These are phyloP conservation scores for Neostapfia colusana DNA, from an alignment of 176 grass and related monocot species.

Conservation along the genomic window DNA sequence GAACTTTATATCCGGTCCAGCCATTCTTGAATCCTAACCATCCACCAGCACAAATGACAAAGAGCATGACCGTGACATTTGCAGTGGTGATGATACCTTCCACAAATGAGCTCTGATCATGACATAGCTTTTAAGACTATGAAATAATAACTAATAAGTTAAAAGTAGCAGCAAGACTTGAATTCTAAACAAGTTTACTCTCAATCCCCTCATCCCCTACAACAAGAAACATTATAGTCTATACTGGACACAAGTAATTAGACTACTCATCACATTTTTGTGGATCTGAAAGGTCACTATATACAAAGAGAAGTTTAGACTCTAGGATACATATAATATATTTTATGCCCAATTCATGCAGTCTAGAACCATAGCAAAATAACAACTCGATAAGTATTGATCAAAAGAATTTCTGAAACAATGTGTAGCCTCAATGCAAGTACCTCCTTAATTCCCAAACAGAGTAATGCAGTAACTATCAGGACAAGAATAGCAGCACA, in stretches of 20 bases:
- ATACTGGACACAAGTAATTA: neutral
- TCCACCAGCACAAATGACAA: conserved; percentile 77
- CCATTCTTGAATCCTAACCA: conserved; percentile 87
- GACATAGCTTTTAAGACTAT: conserved; percentile 10
- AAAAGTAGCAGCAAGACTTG: neutral
- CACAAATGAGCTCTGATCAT: conserved; percentile 73
- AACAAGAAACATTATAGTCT: neutral
- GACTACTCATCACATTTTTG: neutral
- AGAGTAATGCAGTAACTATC: conserved; percentile 74
- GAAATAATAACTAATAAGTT: neutral
- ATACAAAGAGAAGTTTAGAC: neutral
- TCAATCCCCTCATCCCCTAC: neutral
- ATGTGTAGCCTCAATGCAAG: neutral
- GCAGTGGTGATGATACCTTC: conserved; percentile 72
- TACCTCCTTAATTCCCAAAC: conserved; percentile 93
- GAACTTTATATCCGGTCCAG: conserved; percentile 66
- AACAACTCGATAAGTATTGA: neutral
- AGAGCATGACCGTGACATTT: conserved; percentile 82
- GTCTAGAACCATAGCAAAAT: neutral
- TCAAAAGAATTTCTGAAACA: neutral
- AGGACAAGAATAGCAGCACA: conserved; percentile 94
- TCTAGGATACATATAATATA: neutral
- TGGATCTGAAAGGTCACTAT: neutral
- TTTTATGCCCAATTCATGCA: neutral
- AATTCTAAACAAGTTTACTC: neutral